phyloP scores from a whole-genome alignment of 129 eudicot species.

The Centrapalus pauciflorus region DNA sequence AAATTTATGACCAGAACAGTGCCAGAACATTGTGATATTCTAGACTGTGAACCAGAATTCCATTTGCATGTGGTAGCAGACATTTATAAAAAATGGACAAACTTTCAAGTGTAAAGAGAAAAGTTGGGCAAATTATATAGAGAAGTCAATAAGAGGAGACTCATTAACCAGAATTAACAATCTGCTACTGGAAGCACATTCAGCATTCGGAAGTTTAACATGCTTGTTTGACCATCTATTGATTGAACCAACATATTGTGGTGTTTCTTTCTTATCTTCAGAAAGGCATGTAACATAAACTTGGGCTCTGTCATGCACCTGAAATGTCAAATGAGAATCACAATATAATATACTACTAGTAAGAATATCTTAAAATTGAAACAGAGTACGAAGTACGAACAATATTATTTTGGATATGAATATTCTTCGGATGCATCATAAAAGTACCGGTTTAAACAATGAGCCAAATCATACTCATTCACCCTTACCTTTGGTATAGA shows the following conservation, averaged over 20 bases:
- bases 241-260: slow-evolving; percentile 51
- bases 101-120: neutral
- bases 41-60: no score
- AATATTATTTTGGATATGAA: no score
- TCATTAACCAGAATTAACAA: slow-evolving; percentile 65
- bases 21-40: neutral
- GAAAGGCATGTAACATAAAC: slow-evolving; percentile 66
- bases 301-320: slow-evolving; percentile 99
- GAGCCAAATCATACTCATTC: neutral
- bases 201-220: slow-evolving; percentile 47
- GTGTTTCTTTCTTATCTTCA: slow-evolving; percentile 37
- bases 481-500: slow-evolving; percentile 74
- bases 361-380: neutral
- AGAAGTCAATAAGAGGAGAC: slow-evolving; percentile 21
- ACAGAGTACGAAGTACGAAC: neutral
- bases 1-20: neutral
- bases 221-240: slow-evolving; percentile 74
- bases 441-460: neutral
- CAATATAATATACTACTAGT: neutral
- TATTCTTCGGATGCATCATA: no score
- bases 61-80: no score
- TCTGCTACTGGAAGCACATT: slow-evolving; percentile 48
- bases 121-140: neutral
- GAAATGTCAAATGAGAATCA: slow-evolving; percentile 8
- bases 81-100: neutral